Percentiles rank a stretch among this genome's conserved stretches.
phyloP scores from a whole-genome alignment of 75 land plant genomes.

The Larix kaempferi region DNA sequence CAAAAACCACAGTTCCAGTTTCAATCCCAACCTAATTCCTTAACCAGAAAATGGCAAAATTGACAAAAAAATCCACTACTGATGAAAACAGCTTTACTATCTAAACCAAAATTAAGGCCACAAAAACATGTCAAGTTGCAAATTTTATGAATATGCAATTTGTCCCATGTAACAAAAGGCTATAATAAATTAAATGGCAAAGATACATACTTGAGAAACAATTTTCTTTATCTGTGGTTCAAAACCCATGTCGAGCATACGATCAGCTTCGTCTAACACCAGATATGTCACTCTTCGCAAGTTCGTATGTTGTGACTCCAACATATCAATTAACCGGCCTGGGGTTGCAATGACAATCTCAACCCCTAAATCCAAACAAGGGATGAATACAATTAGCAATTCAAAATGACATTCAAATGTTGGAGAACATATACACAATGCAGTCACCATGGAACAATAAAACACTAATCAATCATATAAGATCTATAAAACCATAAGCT shows the following conservation, averaged over 20 bases:
- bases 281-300: constrained; percentile 95
- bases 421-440: neutral
- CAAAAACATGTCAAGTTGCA: neutral
- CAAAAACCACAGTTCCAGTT: neutral
- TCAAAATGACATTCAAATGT: neutral
- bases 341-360: constrained; percentile 99
- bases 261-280: constrained; percentile 98
- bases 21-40: neutral
- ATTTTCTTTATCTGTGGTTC: constrained; percentile 96
- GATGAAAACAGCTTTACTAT: neutral
- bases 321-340: constrained; percentile 96
- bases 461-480: neutral
- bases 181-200: neutral
- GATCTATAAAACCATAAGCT: neutral
- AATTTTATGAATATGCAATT: too few species aligned
- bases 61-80: neutral
- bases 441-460: neutral
- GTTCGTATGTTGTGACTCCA: constrained; percentile 91
- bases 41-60: neutral
- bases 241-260: constrained; percentile 99
- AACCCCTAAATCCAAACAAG: constrained; percentile 53
- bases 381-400: neutral
- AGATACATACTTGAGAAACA: constrained; percentile 74
- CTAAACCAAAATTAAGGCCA: neutral
- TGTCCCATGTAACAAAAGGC: too few species aligned